phyloP scores from a whole-genome alignment of 139 green algal species.

The Desmodesmus armatus region DNA sequence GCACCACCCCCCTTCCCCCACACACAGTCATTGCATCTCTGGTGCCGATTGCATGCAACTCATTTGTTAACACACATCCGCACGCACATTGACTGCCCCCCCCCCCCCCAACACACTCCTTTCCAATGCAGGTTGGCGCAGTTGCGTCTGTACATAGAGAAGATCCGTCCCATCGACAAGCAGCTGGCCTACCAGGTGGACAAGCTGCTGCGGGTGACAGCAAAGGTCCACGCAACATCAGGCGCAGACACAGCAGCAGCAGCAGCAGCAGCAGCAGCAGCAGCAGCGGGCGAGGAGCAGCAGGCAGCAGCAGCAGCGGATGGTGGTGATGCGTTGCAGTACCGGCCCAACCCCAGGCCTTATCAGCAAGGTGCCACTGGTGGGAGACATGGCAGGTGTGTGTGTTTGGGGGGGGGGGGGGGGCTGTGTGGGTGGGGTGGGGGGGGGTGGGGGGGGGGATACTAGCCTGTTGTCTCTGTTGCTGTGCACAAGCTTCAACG shows the following conservation, averaged over 20 bases:
- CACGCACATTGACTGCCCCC: constrained; percentile 90
- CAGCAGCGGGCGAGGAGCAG: no score
- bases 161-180: constrained; percentile 96
- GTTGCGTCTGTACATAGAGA: constrained; percentile 88
- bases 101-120: constrained; percentile 74
- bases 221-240: constrained; percentile 40
- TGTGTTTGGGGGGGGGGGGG: no score
- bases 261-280: constrained; percentile 20
- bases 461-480: no score
- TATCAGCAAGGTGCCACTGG: constrained; percentile 63
- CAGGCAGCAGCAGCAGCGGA: constrained; percentile 29
- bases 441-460: no score
- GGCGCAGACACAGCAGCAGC: constrained; percentile 8
- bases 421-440: no score
- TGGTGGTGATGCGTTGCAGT: constrained; percentile 55
- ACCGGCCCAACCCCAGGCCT: constrained; percentile 84
- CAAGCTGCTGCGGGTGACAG: constrained; percentile 88
- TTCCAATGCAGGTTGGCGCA: constrained; percentile 87
- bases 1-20: no score
- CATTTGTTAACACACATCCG: no score
- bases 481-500: no score
- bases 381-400: constrained; percentile 5
- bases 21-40: no score
- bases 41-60: no score
- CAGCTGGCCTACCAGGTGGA: constrained; percentile 97